These are phyloP conservation scores for Alternaria sp. DNA, from an alignment of 2,329 filamentous ascomycete genomes.

Conservation along the genomic window DNA sequence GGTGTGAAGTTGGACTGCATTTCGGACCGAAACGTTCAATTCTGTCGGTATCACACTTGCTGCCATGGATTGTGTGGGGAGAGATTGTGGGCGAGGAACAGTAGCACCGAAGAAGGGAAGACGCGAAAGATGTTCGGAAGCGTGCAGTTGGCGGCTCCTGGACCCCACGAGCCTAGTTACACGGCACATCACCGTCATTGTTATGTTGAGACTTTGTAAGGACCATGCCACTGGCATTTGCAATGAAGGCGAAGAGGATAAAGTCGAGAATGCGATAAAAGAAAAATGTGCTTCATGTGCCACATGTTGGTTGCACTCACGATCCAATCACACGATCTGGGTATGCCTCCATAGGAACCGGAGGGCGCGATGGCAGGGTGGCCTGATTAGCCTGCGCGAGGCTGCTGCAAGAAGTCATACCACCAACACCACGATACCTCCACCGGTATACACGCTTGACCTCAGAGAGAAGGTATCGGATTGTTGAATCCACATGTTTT, in stretches of 20 bases:
- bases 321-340: neutral
- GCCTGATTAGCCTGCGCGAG: neutral
- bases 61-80: conserved; percentile 8
- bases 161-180: conserved; percentile 1
- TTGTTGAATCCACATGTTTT: neutral
- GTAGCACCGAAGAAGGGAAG: conserved; percentile 5
- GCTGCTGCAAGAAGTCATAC: neutral
- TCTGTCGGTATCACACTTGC: conserved; percentile 9
- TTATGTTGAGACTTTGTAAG: neutral
- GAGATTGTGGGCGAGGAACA: conserved; percentile 5
- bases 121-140: conserved; percentile 1
- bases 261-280: neutral
- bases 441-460: neutral
- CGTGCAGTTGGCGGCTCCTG: conserved; percentile 5
- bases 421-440: neutral
- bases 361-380: neutral
- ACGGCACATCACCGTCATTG: neutral
- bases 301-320: neutral
- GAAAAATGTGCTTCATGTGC: neutral
- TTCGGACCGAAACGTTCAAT: conserved; percentile 6
- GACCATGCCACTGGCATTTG: neutral
- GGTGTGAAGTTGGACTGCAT: conserved; percentile 17
- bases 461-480: neutral
- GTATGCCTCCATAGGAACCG: neutral
- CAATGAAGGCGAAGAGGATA: neutral